Evolutionary conservation across 768 basidiomycete genomes (phyloP).

Genomic region (Amanita muscaria): DNA sequence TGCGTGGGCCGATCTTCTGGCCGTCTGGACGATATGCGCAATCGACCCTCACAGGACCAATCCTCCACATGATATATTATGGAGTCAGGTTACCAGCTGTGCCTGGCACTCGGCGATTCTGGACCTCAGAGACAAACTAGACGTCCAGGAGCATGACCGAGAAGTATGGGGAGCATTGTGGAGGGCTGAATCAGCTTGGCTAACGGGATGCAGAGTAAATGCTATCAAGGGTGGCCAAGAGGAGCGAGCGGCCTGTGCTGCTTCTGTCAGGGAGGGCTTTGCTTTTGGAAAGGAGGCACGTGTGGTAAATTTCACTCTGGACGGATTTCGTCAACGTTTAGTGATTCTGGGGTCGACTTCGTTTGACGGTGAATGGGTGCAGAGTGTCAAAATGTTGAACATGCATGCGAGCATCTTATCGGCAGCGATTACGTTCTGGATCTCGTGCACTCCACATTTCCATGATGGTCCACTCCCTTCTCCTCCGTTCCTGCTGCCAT

Average conservation of each 20-base stretch:
- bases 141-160: conserved; percentile 24
- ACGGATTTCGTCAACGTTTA: conserved; percentile 24
- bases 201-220: conserved; percentile 73
- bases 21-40: conserved; percentile 74
- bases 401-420: conserved; percentile 29
- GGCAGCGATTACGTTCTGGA: conserved; percentile 52
- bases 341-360: conserved; percentile 11
- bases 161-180: conserved; percentile 42
- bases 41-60: conserved; percentile 87
- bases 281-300: conserved; percentile 25
- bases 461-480: conserved; percentile 27
- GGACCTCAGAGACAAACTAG: conserved; percentile 28
- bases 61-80: conserved; percentile 79
- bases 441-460: conserved; percentile 46
- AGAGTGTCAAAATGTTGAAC: conserved; percentile 24
- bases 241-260: conserved; percentile 42
- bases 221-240: conserved; percentile 53
- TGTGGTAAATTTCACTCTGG: conserved; percentile 29
- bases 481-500: conserved; percentile 58
- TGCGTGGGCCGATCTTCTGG: conserved; percentile 53
- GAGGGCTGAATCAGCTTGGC: conserved; percentile 54
- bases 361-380: conserved; percentile 8
- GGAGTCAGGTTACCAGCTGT: conserved; percentile 82
- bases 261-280: conserved; percentile 32
- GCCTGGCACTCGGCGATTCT: conserved; percentile 58